These are phyloP conservation scores for Penicillium sp. DNA, from an alignment of 2,329 filamentous ascomycete species.

Conservation along the genomic window DNA sequence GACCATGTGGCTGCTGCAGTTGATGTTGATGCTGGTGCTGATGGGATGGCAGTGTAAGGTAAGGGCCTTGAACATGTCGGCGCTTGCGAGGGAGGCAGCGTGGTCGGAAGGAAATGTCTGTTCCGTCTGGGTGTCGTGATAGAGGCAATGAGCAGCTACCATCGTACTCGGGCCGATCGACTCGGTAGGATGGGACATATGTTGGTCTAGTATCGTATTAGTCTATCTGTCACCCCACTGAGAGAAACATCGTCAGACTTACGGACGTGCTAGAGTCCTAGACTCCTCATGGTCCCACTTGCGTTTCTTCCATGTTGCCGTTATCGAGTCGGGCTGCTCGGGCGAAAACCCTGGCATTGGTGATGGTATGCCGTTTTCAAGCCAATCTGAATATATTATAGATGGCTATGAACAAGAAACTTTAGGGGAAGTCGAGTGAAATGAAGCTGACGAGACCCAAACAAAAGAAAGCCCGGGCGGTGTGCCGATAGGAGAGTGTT, in stretches of 20 bases:
- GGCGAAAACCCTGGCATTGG: conserved; percentile 18
- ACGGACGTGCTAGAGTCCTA: conserved; percentile 13
- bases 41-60: conserved; percentile 12
- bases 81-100: conserved; percentile 26
- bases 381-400: conserved; percentile 2
- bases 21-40: conserved; percentile 2
- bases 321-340: conserved; percentile 12
- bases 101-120: conserved; percentile 18
- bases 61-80: conserved; percentile 19
- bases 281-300: conserved; percentile 23
- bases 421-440: neutral
- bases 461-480: conserved; percentile 10
- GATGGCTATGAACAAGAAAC: neutral
- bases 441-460: conserved; percentile 4
- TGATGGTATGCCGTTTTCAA: neutral
- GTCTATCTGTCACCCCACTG: neutral
- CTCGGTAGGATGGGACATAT: conserved; percentile 11
- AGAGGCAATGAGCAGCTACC: conserved; percentile 10
- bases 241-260: conserved; percentile 5
- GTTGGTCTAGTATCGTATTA: conserved; percentile 10
- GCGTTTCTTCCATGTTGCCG: conserved; percentile 21
- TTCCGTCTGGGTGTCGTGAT: conserved; percentile 12
- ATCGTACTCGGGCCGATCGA: conserved; percentile 15
- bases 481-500: conserved; percentile 5
- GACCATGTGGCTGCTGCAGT: neutral